Percentiles rank a stretch among this genome's conserved stretches.
These are phyloP conservation scores for Nakazawaea pomicola DNA, from an alignment of 805 yeast species.

Conservation along the genomic window DNA sequence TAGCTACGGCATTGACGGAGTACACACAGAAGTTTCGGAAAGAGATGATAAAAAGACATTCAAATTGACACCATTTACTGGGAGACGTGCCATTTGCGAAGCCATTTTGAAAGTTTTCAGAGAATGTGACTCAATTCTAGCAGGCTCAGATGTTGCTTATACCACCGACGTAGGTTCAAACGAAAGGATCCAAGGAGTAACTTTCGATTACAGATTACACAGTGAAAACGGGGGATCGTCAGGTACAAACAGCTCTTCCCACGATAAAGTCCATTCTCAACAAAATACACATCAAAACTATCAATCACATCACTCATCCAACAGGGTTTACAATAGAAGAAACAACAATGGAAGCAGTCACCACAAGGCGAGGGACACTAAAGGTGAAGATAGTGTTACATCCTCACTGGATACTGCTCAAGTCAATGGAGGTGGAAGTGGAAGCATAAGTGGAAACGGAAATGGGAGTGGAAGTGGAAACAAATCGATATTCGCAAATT, in stretches of 20 bases:
- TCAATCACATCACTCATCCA: constrained; percentile 3
- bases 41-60: constrained; percentile 16
- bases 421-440: too few relatives aligned
- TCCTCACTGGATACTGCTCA: too few relatives aligned
- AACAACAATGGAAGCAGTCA: constrained; percentile 11
- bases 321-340: constrained; percentile 5
- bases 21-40: constrained; percentile 9
- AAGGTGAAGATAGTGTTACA: too few relatives aligned
- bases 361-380: constrained; percentile 4
- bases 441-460: constrained; percentile 7
- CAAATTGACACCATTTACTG: constrained; percentile 37
- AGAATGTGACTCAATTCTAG: constrained; percentile 41
- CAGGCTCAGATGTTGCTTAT: constrained; percentile 29
- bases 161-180: constrained; percentile 30
- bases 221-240: constrained; percentile 22
- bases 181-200: constrained; percentile 40
- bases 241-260: constrained; percentile 1
- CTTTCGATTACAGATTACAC: constrained; percentile 43
- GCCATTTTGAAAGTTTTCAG: constrained; percentile 39
- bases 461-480: too few relatives aligned
- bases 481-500: constrained; percentile 17
- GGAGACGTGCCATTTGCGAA: constrained; percentile 41
- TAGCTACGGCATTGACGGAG: constrained; percentile 18
- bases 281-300: constrained; percentile 7
- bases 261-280: constrained; percentile 9